Evolutionary conservation across 441 rosid genomes (phyloP).

Genomic region (Manihot esculenta): DNA sequence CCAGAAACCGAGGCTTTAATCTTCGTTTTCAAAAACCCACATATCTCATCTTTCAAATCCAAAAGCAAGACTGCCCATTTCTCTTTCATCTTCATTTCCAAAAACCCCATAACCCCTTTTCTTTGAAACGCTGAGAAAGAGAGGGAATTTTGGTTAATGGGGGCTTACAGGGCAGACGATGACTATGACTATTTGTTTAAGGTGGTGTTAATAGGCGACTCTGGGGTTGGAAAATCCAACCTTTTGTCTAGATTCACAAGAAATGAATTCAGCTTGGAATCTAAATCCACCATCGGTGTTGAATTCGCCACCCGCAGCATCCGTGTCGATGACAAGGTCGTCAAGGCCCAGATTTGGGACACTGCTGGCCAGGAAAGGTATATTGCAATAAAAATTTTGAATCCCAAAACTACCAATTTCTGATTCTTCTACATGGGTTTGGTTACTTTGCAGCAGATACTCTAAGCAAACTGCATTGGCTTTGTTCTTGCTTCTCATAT

Average conservation of each 20-base stretch:
- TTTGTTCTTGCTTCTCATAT: not conserved
- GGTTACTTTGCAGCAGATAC: not conserved
- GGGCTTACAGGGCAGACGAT: constrained; percentile 47
- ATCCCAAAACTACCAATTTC: not conserved
- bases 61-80: not conserved
- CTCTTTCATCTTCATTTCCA: not conserved
- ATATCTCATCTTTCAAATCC: not conserved
- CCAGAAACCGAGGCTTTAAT: constrained; percentile 2
- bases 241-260: constrained; percentile 42
- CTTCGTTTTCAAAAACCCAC: constrained; percentile 1
- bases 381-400: not conserved
- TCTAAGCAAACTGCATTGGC: not conserved
- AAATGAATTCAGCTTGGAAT: constrained; percentile 48
- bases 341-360: constrained; percentile 57
- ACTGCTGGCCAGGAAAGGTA: constrained; percentile 53
- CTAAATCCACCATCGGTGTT: constrained; percentile 50
- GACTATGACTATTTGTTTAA: constrained; percentile 52
- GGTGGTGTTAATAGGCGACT: constrained; percentile 49
- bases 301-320: constrained; percentile 52
- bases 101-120: not conserved
- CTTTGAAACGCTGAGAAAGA: not conserved
- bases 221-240: constrained; percentile 52
- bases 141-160: constrained; percentile 26
- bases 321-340: constrained; percentile 43
- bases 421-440: not conserved